Conservation (phyloP, 139 green algal genomes). For the Haematococcus lacustris region DNA sequence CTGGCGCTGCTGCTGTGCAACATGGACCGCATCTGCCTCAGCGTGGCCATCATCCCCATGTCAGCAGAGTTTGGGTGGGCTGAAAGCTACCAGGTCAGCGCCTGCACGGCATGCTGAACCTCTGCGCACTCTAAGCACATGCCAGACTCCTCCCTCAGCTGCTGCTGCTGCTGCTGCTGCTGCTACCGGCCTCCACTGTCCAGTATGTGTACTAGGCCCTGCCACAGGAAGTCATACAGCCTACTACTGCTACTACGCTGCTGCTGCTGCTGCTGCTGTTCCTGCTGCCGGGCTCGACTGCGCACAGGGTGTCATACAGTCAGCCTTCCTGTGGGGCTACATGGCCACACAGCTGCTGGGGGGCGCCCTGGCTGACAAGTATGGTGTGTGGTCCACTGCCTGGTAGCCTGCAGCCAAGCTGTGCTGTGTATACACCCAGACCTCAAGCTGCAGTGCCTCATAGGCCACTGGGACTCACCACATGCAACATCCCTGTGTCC, state of each 20-base stretch:
- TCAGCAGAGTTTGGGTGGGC: slow-evolving; percentile 79
- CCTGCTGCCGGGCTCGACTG: neutral
- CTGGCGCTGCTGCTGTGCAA: slow-evolving; percentile 89
- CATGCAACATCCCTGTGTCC: too few relatives aligned
- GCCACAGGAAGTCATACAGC: slow-evolving; percentile 33
- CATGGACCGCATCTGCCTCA: slow-evolving; percentile 93
- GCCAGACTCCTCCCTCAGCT: neutral
- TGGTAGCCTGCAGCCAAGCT: neutral
- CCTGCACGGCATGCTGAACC: neutral
- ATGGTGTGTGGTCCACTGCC: slow-evolving; percentile 27
- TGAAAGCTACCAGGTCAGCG: slow-evolving; percentile 44
- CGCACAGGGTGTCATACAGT: slow-evolving; percentile 80
- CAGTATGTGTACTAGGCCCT: neutral
- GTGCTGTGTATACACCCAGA: too few relatives aligned
- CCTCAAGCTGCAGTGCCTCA: too few relatives aligned
- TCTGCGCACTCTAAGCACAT: neutral
- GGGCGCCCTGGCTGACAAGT: slow-evolving; percentile 75
- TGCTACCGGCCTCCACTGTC: neutral
- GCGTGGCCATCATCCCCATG: slow-evolving; percentile 89
- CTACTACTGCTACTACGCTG: slow-evolving; percentile 10
- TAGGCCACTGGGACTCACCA: too few relatives aligned
- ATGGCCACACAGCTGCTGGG: slow-evolving; percentile 80
- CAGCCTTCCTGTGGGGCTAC: slow-evolving; percentile 93
- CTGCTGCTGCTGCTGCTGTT: neutral
- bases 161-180: neutral